These are phyloP conservation scores for Westerdykella ornata DNA, from an alignment of 2,329 filamentous ascomycete species.

Conservation along the genomic window DNA sequence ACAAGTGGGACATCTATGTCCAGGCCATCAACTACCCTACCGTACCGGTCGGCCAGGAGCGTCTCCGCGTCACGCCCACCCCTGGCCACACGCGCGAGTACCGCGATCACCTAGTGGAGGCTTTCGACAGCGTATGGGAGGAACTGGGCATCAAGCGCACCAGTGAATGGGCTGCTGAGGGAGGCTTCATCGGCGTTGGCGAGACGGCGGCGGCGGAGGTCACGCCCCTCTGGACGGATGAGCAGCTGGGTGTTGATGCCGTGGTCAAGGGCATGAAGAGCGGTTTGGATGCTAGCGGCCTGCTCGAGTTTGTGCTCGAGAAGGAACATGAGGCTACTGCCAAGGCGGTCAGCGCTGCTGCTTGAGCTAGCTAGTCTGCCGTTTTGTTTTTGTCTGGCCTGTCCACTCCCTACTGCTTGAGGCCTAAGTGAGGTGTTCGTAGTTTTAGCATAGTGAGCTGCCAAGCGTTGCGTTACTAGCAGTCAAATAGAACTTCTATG, in stretches of 20 bases:
- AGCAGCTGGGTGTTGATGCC: constrained; percentile 69
- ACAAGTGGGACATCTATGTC: constrained; percentile 90
- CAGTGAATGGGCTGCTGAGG: constrained; percentile 81
- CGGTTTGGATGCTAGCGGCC: constrained; percentile 38
- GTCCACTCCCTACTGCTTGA: too few species aligned
- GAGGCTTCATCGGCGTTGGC: constrained; percentile 92
- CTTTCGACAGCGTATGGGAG: constrained; percentile 81
- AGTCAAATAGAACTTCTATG: too few species aligned
- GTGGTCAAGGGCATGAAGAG: constrained; percentile 48
- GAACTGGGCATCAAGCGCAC: constrained; percentile 88
- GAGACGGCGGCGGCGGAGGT: constrained; percentile 55
- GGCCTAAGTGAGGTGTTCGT: too few species aligned
- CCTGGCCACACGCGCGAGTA: constrained; percentile 82
- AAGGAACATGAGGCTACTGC: constrained; percentile 41
- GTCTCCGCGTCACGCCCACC: constrained; percentile 90
- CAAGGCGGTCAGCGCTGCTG: constrained; percentile 40
- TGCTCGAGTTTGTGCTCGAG: constrained; percentile 46
- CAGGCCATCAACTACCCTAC: constrained; percentile 99
- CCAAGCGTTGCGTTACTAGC: too few species aligned
- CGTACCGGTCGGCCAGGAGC: constrained; percentile 94
- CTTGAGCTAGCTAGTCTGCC: constrained; percentile 12
- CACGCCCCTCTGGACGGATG: constrained; percentile 82
- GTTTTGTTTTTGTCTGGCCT: too few species aligned
- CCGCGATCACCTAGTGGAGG: constrained; percentile 76
- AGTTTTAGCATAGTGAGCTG: too few species aligned